A percentile compares a stretch with the other conserved stretches of the same genome.
Evolutionary conservation across 2,329 filamentous ascomycete species (phyloP).

Genomic region (Aspergillus sclerotialis): DNA sequence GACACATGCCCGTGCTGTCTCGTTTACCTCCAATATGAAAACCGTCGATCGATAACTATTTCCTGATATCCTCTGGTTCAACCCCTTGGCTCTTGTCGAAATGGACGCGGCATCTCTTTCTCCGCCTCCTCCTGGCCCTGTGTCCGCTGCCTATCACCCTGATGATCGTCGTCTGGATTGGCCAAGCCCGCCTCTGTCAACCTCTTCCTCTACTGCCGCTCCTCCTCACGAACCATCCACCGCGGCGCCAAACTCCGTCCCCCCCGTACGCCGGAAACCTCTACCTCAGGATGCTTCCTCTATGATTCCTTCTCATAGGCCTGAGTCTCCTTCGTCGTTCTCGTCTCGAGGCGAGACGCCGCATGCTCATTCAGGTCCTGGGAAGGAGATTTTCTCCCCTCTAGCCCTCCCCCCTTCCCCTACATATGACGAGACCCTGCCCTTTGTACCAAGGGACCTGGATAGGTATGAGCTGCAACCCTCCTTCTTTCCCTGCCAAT

Average conservation of each 20-base stretch:
- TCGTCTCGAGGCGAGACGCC: constrained; percentile 18
- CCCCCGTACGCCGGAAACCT: constrained; percentile 48
- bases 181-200: constrained; percentile 11
- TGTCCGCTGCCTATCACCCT: constrained; percentile 11
- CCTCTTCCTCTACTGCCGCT: constrained; percentile 9
- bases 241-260: constrained; percentile 34
- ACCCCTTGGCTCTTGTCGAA: not conserved
- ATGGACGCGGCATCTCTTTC: constrained; percentile 2
- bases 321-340: constrained; percentile 16
- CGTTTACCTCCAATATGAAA: not conserved
- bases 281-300: constrained; percentile 46
- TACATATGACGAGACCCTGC: constrained; percentile 19
- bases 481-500: constrained; percentile 3
- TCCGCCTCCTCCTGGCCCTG: constrained; percentile 14
- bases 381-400: constrained; percentile 1
- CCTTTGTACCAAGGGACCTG: constrained; percentile 29
- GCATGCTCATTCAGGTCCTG: constrained; percentile 6
- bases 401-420: constrained; percentile 13
- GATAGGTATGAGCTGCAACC: constrained; percentile 29
- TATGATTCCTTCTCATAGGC: constrained; percentile 18
- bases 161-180: constrained; percentile 5
- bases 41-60: not conserved
- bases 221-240: constrained; percentile 12
- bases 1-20: not conserved
- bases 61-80: not conserved